Evolutionary conservation across 345 rosid genomes (phyloP).

Genomic region (Alliaria petiolata): DNA sequence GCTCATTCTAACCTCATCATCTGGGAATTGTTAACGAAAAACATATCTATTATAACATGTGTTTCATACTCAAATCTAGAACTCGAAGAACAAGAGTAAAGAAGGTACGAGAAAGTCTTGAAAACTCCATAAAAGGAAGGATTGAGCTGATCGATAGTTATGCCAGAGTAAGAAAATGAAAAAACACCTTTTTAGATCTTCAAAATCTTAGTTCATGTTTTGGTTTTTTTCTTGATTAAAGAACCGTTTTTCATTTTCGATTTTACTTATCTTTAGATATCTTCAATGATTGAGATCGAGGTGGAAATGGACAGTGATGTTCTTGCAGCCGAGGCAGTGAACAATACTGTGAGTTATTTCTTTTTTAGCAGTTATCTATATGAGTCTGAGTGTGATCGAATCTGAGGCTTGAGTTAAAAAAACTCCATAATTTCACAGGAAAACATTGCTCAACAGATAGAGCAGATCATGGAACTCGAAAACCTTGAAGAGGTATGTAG

Average conservation of each 20-base stretch:
- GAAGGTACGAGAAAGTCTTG: conserved; percentile 77
- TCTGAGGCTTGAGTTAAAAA: background rate
- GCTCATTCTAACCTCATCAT: background rate
- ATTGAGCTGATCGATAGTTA: conserved; percentile 90
- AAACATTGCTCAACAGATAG: conserved; percentile 73
- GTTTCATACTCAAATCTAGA: conserved; percentile 34
- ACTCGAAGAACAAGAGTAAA: conserved; percentile 73
- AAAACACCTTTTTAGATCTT: background rate
- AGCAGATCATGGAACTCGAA: conserved; percentile 90
- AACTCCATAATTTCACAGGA: conserved; percentile 45
- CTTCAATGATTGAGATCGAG: conserved; percentile 98
- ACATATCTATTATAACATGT: background rate
- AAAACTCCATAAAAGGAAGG: conserved; percentile 66
- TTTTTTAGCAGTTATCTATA: background rate
- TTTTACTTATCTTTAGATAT: conserved; percentile 75
- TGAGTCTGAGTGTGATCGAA: background rate
- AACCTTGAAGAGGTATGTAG: conserved; percentile 82
- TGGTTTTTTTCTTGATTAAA: conserved; percentile 4
- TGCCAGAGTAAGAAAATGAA: conserved; percentile 74
- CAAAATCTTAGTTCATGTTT: background rate
- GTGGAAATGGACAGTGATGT: conserved; percentile 93
- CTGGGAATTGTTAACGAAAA: background rate
- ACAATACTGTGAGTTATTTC: conserved; percentile 58
- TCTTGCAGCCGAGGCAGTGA: conserved; percentile 88
- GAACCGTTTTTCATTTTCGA: background rate